A percentile compares a stretch with the other conserved stretches of the same genome.
Evolutionary conservation across 2,329 filamentous ascomycete species (phyloP).

Genomic region (Alternaria ventricosa): DNA sequence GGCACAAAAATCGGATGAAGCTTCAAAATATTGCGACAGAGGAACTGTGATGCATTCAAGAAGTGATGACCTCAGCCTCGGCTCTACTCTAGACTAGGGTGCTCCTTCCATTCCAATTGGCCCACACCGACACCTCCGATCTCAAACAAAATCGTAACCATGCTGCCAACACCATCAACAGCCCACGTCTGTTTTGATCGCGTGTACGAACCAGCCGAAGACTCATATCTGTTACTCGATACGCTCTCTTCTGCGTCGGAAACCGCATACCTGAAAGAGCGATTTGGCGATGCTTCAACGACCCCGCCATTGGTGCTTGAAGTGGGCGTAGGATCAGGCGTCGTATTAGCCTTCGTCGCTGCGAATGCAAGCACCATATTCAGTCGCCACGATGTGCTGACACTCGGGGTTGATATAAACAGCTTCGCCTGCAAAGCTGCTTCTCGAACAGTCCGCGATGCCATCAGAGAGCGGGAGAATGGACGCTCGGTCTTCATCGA

Average conservation of each 20-base stretch:
- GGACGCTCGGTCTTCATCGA: conserved; percentile 63
- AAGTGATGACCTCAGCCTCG: conserved; percentile 37
- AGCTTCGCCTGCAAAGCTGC: conserved; percentile 81
- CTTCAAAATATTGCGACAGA: neutral
- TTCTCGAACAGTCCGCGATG: conserved; percentile 66
- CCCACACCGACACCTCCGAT: conserved; percentile 19
- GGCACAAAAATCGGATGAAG: neutral
- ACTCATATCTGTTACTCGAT: conserved; percentile 93
- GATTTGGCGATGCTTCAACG: conserved; percentile 58
- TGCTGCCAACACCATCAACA: conserved; percentile 94
- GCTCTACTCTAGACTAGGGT: conserved; percentile 17
- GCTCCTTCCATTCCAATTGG: conserved; percentile 31
- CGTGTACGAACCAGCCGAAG: conserved; percentile 94
- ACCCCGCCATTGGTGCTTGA: conserved; percentile 72
- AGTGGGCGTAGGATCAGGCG: conserved; percentile 88
- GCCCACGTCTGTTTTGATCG: conserved; percentile 87
- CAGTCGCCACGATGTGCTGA: conserved; percentile 71
- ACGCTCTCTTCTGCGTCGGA: conserved; percentile 79
- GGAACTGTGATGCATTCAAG: conserved; percentile 17
- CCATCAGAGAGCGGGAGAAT: conserved; percentile 49
- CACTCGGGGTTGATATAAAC: conserved; percentile 85
- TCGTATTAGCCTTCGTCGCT: conserved; percentile 87
- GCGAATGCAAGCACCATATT: conserved; percentile 78
- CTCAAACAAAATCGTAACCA: conserved; percentile 48
- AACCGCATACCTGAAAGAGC: conserved; percentile 68